Evolutionary conservation across 1,284 basidiomycete genomes (phyloP).

Genomic region (Cystobasidiaceae sp.): DNA sequence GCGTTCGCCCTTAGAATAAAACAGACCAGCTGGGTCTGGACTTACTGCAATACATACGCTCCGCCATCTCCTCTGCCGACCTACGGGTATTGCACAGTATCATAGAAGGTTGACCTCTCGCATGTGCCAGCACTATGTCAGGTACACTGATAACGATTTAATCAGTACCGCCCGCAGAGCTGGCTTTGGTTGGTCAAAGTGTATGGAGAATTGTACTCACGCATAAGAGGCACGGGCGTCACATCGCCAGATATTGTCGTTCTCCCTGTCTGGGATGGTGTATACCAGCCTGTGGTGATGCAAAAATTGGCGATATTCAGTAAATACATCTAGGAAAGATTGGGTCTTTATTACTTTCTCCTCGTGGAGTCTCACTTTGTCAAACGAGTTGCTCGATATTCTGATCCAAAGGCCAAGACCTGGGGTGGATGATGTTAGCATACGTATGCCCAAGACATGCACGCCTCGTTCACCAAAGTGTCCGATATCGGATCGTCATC

Average conservation of each 20-base stretch:
- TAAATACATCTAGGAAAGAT: no score
- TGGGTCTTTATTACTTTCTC: no score
- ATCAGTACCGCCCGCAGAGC: no score
- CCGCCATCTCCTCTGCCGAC: slow-evolving; percentile 47
- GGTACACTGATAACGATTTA: slow-evolving; percentile 68
- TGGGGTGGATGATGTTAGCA: slow-evolving; percentile 59
- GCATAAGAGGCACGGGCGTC: no score
- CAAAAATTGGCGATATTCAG: no score
- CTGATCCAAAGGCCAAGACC: slow-evolving; percentile 49
- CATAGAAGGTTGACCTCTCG: slow-evolving; percentile 68
- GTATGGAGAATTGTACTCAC: no score
- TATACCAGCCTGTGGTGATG: no score
- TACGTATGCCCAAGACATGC: slow-evolving; percentile 72
- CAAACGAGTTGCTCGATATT: slow-evolving; percentile 49
- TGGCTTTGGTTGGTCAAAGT: no score
- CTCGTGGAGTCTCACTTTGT: slow-evolving; percentile 67
- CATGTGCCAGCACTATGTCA: slow-evolving; percentile 61
- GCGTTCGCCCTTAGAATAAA: no score
- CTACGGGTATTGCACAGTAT: slow-evolving; percentile 82
- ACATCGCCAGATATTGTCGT: no score
- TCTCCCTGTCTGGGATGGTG: no score
- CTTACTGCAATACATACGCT: background rate
- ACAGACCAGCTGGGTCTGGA: slow-evolving; percentile 21
- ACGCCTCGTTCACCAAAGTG: slow-evolving; percentile 83
- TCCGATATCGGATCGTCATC: slow-evolving; percentile 54